These are phyloP conservation scores for Candida tibetensis DNA, from an alignment of 805 yeast species.

Conservation along the genomic window DNA sequence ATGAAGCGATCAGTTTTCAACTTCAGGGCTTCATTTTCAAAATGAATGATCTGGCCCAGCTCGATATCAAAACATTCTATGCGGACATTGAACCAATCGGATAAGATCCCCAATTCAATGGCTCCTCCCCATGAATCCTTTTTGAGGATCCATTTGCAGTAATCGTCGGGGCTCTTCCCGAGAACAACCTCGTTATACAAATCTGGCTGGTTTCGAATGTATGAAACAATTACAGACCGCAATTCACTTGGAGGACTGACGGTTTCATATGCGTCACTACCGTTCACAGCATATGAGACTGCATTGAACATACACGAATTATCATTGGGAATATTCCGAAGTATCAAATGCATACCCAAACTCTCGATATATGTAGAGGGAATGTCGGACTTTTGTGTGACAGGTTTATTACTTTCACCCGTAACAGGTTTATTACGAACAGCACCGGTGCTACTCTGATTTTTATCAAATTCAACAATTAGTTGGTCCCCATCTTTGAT, in stretches of 20 bases:
- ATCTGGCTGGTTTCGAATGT: conserved; percentile 39
- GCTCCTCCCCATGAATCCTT: conserved; percentile 82
- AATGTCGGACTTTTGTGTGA: conserved; percentile 16
- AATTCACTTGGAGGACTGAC: conserved; percentile 46
- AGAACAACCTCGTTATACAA: conserved; percentile 54
- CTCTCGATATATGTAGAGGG: conserved; percentile 22
- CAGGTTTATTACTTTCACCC: conserved; percentile 3
- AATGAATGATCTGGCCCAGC: conserved; percentile 54
- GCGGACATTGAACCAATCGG: conserved; percentile 48
- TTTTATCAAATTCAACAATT: conserved; percentile 28
- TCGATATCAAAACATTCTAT: conserved; percentile 66
- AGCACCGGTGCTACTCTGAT: neutral
- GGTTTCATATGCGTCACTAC: conserved; percentile 29
- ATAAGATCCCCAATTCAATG: conserved; percentile 64
- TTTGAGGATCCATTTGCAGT: conserved; percentile 58
- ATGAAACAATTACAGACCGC: conserved; percentile 49
- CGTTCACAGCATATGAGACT: conserved; percentile 48
- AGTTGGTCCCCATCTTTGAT: conserved; percentile 61
- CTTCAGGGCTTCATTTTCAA: conserved; percentile 34
- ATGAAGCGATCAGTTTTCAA: conserved; percentile 30
- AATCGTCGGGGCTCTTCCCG: conserved; percentile 48
- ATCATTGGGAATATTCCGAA: conserved; percentile 69
- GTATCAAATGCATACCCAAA: conserved; percentile 35
- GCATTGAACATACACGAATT: conserved; percentile 76
- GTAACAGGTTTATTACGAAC: neutral